Percentiles rank a stretch among this genome's conserved stretches.
Evolutionary conservation across 2,329 filamentous ascomycete genomes (phyloP).

Genomic region (Mollisia scopiformis): DNA sequence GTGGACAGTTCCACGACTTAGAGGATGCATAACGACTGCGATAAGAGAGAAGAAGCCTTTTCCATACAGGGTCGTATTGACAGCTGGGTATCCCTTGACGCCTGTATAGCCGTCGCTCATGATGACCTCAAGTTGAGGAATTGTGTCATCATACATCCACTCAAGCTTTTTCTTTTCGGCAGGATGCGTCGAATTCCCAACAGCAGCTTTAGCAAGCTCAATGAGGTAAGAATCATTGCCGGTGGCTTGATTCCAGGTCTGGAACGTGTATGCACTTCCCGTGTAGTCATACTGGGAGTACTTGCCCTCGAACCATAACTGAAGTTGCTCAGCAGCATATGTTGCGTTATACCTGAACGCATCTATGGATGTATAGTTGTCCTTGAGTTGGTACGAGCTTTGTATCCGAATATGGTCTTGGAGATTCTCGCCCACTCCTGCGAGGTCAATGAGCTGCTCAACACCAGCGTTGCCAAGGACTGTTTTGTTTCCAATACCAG

Average conservation of each 20-base stretch:
- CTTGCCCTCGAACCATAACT: conserved; percentile 20
- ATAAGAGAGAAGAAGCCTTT: conserved; percentile 39
- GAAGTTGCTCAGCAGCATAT: conserved; percentile 40
- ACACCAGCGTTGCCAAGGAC: conserved; percentile 50
- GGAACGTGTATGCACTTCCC: conserved; percentile 43
- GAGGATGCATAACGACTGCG: conserved; percentile 57
- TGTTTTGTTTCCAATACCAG: conserved; percentile 49
- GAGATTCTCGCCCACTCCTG: conserved; percentile 55
- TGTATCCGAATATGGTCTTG: conserved; percentile 43
- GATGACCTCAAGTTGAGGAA: conserved; percentile 31
- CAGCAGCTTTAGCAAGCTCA: conserved; percentile 38
- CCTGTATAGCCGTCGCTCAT: conserved; percentile 50
- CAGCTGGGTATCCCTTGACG: conserved; percentile 28
- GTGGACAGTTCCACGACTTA: conserved; percentile 61
- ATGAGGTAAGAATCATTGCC: conserved; percentile 36
- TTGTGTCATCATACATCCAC: conserved; percentile 38
- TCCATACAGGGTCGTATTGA: conserved; percentile 18
- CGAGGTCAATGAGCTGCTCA: conserved; percentile 43
- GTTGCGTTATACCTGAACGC: conserved; percentile 26
- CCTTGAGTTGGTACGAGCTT: conserved; percentile 28
- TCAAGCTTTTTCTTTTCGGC: conserved; percentile 44
- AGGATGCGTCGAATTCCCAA: conserved; percentile 33
- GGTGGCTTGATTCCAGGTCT: conserved; percentile 44
- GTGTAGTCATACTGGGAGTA: conserved; percentile 28
- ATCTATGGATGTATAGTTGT: conserved; percentile 23